These are phyloP conservation scores for Tetradesmus obliquus DNA, from an alignment of 139 green algal genomes.

Conservation along the genomic window DNA sequence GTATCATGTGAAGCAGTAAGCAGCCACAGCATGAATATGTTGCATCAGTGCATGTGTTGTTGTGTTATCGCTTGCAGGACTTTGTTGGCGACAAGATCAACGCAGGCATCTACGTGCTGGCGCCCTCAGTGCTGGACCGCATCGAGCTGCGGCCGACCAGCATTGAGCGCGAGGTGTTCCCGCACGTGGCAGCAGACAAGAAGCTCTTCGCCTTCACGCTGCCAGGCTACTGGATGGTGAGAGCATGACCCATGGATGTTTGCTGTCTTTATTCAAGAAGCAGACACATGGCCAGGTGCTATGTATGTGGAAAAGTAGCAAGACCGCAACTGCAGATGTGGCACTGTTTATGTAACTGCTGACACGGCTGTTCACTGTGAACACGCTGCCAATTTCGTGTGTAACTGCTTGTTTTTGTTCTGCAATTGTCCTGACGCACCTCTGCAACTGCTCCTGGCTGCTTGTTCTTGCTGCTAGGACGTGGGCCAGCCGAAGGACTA, in stretches of 20 bases:
- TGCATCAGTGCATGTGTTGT: neutral
- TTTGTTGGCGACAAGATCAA: conserved; percentile 99
- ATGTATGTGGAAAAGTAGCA: too few relatives aligned
- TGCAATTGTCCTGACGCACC: too few relatives aligned
- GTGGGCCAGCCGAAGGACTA: conserved; percentile 97
- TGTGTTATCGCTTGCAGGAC: conserved; percentile 68
- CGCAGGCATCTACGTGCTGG: conserved; percentile 96
- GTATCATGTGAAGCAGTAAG: neutral
- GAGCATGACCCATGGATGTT: neutral
- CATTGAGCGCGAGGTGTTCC: conserved; percentile 98
- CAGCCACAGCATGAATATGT: neutral
- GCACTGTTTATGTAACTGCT: too few relatives aligned
- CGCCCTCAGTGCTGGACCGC: conserved; percentile 87
- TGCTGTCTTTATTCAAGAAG: neutral
- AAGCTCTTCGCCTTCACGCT: conserved; percentile 92
- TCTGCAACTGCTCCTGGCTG: neutral
- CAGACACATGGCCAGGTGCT: neutral
- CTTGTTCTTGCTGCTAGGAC: conserved; percentile 58
- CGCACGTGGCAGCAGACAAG: conserved; percentile 87
- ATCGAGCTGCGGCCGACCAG: conserved; percentile 95
- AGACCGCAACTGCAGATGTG: too few relatives aligned
- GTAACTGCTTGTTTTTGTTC: too few relatives aligned
- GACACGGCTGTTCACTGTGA: too few relatives aligned
- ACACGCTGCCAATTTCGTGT: too few relatives aligned
- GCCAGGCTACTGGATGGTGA: conserved; percentile 96